Percentiles rank a stretch among this genome's conserved stretches.
These are phyloP conservation scores for Penicillium sp. DNA, from an alignment of 2,329 filamentous ascomycete species.

Conservation along the genomic window DNA sequence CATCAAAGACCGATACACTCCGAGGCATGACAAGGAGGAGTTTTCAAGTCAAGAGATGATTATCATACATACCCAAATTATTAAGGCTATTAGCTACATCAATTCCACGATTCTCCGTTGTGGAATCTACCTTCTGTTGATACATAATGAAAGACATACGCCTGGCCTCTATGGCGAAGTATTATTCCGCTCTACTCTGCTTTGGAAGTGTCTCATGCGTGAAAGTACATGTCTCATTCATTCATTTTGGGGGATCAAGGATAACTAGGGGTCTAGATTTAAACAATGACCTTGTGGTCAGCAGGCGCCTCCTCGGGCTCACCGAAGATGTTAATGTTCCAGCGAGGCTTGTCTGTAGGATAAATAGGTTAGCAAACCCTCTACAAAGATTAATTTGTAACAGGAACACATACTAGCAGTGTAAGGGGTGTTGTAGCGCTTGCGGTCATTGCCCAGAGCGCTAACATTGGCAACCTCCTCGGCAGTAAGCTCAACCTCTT, in stretches of 20 bases:
- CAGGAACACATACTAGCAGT: constrained; percentile 33
- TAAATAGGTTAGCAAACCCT: constrained; percentile 4
- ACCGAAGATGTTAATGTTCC: constrained; percentile 64
- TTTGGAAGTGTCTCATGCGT: background rate
- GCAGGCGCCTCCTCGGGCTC: constrained; percentile 61
- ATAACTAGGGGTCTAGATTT: constrained; percentile 12
- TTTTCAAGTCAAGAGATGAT: background rate
- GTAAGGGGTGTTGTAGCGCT: constrained; percentile 47
- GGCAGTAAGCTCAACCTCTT: constrained; percentile 48
- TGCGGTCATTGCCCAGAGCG: constrained; percentile 40
- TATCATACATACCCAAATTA: no score
- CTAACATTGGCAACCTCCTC: constrained; percentile 47
- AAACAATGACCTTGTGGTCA: constrained; percentile 55
- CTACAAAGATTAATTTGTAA: background rate
- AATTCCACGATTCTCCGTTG: background rate
- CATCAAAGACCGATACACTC: constrained; percentile 31
- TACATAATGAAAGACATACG: background rate
- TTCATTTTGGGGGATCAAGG: constrained; percentile 18
- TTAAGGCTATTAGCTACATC: no score
- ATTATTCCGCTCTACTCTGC: background rate
- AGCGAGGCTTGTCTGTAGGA: constrained; percentile 56
- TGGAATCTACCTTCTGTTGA: background rate
- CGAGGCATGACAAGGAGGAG: background rate
- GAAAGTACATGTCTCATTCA: constrained; percentile 25
- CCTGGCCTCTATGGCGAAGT: background rate